Conservation (phyloP, 1,284 basidiomycete species). For the Moesziomyces parantarcticus region DNA sequence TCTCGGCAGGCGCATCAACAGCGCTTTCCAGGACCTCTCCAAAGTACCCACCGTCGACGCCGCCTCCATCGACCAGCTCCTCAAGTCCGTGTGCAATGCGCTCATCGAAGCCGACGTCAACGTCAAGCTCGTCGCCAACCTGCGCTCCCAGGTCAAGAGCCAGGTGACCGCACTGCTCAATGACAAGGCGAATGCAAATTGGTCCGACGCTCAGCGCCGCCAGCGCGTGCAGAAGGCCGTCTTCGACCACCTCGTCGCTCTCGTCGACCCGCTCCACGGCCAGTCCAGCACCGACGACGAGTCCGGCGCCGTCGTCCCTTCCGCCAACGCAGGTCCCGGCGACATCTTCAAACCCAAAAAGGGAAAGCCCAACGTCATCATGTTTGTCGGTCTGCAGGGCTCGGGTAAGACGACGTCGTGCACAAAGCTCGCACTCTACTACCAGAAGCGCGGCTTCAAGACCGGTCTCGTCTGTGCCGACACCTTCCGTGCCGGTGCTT, state of each 20-base stretch:
- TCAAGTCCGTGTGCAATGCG: conserved; percentile 94
- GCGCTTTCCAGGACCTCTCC: conserved; percentile 89
- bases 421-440: conserved; percentile 81
- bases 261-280: conserved; percentile 78
- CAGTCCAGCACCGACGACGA: conserved; percentile 50
- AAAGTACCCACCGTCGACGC: conserved; percentile 82
- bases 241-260: conserved; percentile 92
- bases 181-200: conserved; percentile 55
- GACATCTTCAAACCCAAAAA: conserved; percentile 93
- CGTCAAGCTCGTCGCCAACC: conserved; percentile 89
- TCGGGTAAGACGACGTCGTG: conserved; percentile 99
- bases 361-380: conserved; percentile 92
- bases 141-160: conserved; percentile 80
- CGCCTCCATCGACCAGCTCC: conserved; percentile 73
- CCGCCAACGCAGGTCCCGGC: conserved; percentile 27
- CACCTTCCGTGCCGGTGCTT: conserved; percentile 98
- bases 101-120: conserved; percentile 97
- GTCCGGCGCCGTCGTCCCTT: conserved; percentile 23
- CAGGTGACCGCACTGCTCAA: conserved; percentile 75
- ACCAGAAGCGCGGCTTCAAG: conserved; percentile 95
- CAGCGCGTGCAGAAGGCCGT: conserved; percentile 72
- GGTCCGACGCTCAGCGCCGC: conserved; percentile 59
- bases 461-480: conserved; percentile 99
- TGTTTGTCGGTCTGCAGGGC: conserved; percentile 78
- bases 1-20: conserved; percentile 91